A percentile compares a stretch with the other conserved stretches of the same genome.
phyloP scores from a whole-genome alignment of 129 eudicot genomes.

The Mikania micrantha region DNA sequence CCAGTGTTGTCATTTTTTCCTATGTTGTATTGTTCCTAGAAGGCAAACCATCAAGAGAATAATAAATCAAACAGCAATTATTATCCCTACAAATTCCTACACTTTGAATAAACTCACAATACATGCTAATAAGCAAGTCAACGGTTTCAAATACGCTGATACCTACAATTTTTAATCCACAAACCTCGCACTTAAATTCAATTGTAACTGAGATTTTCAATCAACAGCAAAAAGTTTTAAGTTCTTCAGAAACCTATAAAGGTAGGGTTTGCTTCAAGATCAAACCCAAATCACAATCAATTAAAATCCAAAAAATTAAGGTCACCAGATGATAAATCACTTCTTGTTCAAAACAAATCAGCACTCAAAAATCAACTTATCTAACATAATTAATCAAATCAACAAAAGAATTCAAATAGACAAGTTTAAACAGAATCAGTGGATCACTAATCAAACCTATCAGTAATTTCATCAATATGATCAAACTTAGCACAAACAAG shows the following conservation, averaged over 20 bases:
- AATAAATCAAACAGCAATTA: not conserved
- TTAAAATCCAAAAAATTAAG: not conserved
- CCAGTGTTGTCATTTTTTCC: slow-evolving; percentile 66
- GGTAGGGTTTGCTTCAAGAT: not conserved
- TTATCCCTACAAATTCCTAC: not conserved
- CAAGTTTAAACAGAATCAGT: not conserved
- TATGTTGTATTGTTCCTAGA: not conserved
- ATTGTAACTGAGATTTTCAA: not conserved
- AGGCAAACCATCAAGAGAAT: not conserved
- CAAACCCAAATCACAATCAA: not conserved
- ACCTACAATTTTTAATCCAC: not conserved
- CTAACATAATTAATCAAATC: not conserved
- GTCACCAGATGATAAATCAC: not conserved
- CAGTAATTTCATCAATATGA: not conserved
- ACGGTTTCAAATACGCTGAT: not conserved
- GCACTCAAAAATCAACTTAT: not conserved
- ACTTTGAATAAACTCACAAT: not conserved
- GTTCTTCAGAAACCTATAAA: not conserved
- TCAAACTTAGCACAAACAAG: slow-evolving; percentile 5
- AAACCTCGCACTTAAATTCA: not conserved
- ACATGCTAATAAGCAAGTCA: not conserved
- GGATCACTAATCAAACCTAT: slow-evolving; percentile 1
- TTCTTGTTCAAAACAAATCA: not conserved
- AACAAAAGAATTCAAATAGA: slow-evolving; percentile 1
- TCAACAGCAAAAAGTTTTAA: not conserved